Conservation (phyloP, 2,329 filamentous ascomycete genomes). For the Alternaria rosae region DNA sequence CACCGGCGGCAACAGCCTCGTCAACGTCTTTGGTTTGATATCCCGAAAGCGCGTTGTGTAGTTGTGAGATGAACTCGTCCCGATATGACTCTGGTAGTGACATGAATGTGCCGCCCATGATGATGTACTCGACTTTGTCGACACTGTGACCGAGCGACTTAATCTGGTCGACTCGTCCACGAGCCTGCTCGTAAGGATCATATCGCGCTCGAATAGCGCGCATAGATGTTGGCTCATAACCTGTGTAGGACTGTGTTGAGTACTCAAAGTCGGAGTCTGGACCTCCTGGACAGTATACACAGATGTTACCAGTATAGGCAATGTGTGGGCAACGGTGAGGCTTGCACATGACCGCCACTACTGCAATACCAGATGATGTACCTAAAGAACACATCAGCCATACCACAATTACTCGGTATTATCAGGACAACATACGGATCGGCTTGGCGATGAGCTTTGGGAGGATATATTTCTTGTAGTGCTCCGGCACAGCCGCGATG, state of each 20-base stretch:
- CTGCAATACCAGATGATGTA: slow-evolving; percentile 95
- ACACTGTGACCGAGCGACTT: slow-evolving; percentile 95
- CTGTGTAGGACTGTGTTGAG: slow-evolving; percentile 97
- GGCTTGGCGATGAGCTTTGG: slow-evolving; percentile 97
- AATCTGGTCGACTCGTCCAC: slow-evolving; percentile 95
- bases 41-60: slow-evolving; percentile 95
- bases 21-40: slow-evolving; percentile 95
- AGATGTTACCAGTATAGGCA: slow-evolving; percentile 98
- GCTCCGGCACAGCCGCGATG: slow-evolving; percentile 97
- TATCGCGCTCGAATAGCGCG: slow-evolving; percentile 95
- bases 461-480: slow-evolving; percentile 99
- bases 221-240: slow-evolving; percentile 98
- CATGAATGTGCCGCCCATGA: slow-evolving; percentile 99
- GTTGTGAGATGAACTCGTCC: slow-evolving; percentile 90
- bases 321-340: slow-evolving; percentile 97
- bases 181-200: slow-evolving; percentile 96
- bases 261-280: slow-evolving; percentile 99
- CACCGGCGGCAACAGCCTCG: slow-evolving; percentile 90
- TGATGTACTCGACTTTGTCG: slow-evolving; percentile 99
- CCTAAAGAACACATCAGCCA: slow-evolving; percentile 56
- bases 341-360: slow-evolving; percentile 99
- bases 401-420: neutral
- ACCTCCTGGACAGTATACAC: slow-evolving; percentile 96
- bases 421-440: slow-evolving; percentile 68
- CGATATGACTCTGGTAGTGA: slow-evolving; percentile 87